Evolutionary conservation across 169 alveolate genomes (phyloP), one percentile per base, ranked within the genome.

Genomic region (Cryptosporidium meleagridis): DNA sequence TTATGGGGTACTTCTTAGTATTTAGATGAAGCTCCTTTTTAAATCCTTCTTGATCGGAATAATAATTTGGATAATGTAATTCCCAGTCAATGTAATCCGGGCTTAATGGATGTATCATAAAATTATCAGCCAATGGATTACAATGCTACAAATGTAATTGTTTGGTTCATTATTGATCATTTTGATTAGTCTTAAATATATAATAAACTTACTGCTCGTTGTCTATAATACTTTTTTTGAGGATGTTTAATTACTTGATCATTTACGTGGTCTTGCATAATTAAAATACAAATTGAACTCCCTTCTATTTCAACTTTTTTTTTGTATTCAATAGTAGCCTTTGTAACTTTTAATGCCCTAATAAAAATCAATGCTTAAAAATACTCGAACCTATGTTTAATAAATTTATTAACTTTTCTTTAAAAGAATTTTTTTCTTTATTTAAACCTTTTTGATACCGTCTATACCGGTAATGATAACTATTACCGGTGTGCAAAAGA

Each of bases 121-220:
- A 91, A 39, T 95, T 91, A 70, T 95, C 97, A n/a, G 96, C 92
- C 37, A 95, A 93, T 31, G 97, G 97, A 84, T 95, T 95, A 71
- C 97, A 95, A 85, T 95, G 97, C 95, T 91, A 59, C 8, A 65
- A 65, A 65, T 16, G 7, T 3, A 18, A 29, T 26, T 12, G 33
- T 21, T 33, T 48, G 12, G 12, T 48, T 48, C 0, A 16, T 14
- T 14, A 1, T 48, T 5, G 23, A 14, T 48, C 21, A 21, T 6
- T n/a, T 55, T 26, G 5, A 26, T 26, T 55, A 5, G 16, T 55
- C n/a, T 55, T 16, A 1, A 23, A 55, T 21, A 10, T 55, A 5
- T 14, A 72, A 48, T 48, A 18, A 84, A 91, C 94, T 44, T 85
- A 92, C 94, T 10, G 94, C 94, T 67, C 94, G 73, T 70, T 92